Conservation (phyloP, 805 yeast genomes). For the Monosporozyma siamensis region DNA sequence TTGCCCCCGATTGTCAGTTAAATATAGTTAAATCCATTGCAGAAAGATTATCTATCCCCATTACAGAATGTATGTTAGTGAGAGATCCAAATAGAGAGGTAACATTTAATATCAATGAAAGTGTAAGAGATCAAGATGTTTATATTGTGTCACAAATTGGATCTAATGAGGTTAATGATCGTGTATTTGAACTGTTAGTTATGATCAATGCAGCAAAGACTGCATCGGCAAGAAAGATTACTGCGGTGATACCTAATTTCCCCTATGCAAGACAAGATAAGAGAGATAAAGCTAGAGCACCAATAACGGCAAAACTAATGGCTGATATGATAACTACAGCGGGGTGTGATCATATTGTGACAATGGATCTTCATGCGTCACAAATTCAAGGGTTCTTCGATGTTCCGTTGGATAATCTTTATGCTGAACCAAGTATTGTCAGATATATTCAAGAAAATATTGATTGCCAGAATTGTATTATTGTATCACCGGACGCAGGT, state of each 20-base stretch:
- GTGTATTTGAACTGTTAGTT: constrained; percentile 61
- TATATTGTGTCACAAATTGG: constrained; percentile 73
- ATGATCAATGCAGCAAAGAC: constrained; percentile 80
- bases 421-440: constrained; percentile 75
- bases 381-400: constrained; percentile 81
- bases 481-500: constrained; percentile 83
- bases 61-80: constrained; percentile 53
- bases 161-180: constrained; percentile 66
- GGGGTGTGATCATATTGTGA: constrained; percentile 77
- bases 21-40: constrained; percentile 63
- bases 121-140: constrained; percentile 77
- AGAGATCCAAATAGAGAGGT: constrained; percentile 67
- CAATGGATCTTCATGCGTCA: constrained; percentile 80
- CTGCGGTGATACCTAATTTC: constrained; percentile 73
- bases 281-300: constrained; percentile 77
- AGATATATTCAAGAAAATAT: constrained; percentile 59
- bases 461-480: constrained; percentile 50
- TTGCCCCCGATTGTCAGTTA: constrained; percentile 59
- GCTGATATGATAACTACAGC: constrained; percentile 80
- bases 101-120: constrained; percentile 66
- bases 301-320: constrained; percentile 74
- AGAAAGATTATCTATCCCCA: constrained; percentile 46
- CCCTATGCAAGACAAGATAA: constrained; percentile 83
- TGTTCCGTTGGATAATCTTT: constrained; percentile 73
- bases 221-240: constrained; percentile 73